Evolutionary conservation across 306 rosid species (phyloP).

Genomic region (Cucumis hystrix): DNA sequence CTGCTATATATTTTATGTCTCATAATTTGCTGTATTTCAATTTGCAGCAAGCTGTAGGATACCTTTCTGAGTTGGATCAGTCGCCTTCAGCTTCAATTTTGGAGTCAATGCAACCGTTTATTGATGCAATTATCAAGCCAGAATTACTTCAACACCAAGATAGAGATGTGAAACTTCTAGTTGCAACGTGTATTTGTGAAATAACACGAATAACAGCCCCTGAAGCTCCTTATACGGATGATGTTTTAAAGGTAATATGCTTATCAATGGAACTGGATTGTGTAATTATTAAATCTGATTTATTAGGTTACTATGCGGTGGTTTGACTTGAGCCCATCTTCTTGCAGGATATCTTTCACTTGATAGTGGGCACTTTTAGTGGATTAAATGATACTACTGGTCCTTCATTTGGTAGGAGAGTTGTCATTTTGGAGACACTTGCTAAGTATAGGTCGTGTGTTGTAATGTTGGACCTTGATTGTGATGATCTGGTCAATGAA

Average conservation of each 20-base stretch:
- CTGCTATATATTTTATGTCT: background rate
- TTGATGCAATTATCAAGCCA: conserved; percentile 68
- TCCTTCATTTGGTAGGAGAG: conserved; percentile 92
- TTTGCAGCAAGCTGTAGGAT: conserved; percentile 77
- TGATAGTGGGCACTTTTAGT: conserved; percentile 81
- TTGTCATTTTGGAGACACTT: conserved; percentile 92
- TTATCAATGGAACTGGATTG: conserved; percentile 8
- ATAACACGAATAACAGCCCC: conserved; percentile 98
- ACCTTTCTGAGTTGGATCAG: conserved; percentile 88
- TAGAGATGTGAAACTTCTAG: conserved; percentile 88
- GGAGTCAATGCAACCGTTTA: conserved; percentile 82
- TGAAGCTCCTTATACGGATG: conserved; percentile 89
- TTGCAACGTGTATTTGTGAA: conserved; percentile 91
- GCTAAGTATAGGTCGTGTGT: conserved; percentile 98
- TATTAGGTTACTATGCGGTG: conserved; percentile 1
- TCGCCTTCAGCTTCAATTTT: conserved; percentile 57
- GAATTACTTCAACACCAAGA: conserved; percentile 90
- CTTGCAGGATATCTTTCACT: conserved; percentile 74
- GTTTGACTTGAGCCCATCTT: conserved; percentile 20
- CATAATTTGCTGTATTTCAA: conserved; percentile 9
- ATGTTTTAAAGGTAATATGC: conserved; percentile 61
- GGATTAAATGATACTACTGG: conserved; percentile 85
- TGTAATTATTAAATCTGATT: conserved; percentile 7
- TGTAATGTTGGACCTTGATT: conserved; percentile 98
- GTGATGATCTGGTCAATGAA: conserved; percentile 82